Base-by-base conservation (phyloP, 345 rosid species). In the Eucalyptus albens region DNA sequence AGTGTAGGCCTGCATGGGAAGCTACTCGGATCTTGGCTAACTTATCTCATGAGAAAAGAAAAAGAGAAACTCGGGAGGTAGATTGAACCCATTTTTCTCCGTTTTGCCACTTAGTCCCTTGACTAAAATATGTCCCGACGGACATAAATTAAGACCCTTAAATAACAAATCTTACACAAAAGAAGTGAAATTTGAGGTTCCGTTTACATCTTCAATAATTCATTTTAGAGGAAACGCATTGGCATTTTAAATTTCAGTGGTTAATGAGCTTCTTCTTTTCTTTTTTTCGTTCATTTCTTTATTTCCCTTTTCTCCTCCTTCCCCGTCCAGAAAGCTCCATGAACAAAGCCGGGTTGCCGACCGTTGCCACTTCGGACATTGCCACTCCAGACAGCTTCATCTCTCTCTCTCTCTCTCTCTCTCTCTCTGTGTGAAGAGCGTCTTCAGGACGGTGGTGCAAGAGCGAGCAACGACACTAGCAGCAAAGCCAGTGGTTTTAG, bases 281-380 rank as follows among this genome's bases (percentile, higher is more conserved):
- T 51, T 17, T 10, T 56, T 22, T 56, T 37, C 56, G 24, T 53
- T 3, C 65, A 26, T 24, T 24, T 56, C 6, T 26, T 22, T 10
- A 2, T 59, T 24, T 59, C 15, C 65, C n/a, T 26, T 8, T 56
- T 24, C 29, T 59, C n/a, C 65, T 59, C 4, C 65, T 59, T 59
- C 65, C 14, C 29, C 29, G n/a, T 24, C 27, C 65, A 10, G 65
- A 59, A 4, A 26, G 65, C n/a, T 26, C 65, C 13, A 11, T 59
- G 65, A 59, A 59, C 65, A 59, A 59, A 59, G 0, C n/a, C 29
- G 0, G 0, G n/a, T 59, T 14, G 65, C 65, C 1, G 15, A 26
- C n/a, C n/a, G 13, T 59, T 0, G 65, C 65, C 65, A 59, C 7
- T 59, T 24, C 65, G 14, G 7, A 0, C 14, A 11, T 59, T 26